A percentile compares a stretch with the other conserved stretches of the same genome.
phyloP scores from a whole-genome alignment of 129 eudicot genomes.

The Tanacetum coccineum region DNA sequence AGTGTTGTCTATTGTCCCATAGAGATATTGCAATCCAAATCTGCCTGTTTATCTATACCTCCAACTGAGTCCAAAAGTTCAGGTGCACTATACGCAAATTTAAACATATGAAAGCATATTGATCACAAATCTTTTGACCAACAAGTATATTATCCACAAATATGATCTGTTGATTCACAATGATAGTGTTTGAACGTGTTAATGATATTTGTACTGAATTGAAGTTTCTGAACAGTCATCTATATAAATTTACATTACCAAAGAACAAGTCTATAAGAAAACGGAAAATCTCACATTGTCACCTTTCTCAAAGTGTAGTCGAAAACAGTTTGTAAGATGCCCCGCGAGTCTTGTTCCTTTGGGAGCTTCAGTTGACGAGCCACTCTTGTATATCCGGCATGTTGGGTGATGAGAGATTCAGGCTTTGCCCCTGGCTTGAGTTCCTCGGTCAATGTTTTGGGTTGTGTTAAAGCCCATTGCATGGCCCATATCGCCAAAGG shows the following conservation, averaged over 20 bases:
- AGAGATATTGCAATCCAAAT: too few species aligned
- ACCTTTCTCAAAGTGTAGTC: slow-evolving; percentile 74
- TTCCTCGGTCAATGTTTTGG: slow-evolving; percentile 40
- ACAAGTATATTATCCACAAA: background rate
- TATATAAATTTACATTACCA: slow-evolving; percentile 18
- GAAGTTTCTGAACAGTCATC: slow-evolving; percentile 26
- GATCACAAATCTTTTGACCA: slow-evolving; percentile 9
- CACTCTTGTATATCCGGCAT: slow-evolving; percentile 62
- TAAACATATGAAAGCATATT: background rate
- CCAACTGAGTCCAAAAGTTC: too few species aligned
- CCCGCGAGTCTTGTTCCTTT: slow-evolving; percentile 48
- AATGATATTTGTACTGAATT: slow-evolving; percentile 3
- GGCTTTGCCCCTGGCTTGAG: slow-evolving; percentile 43
- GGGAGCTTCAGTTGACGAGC: slow-evolving; percentile 69
- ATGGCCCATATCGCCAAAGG: slow-evolving; percentile 96
- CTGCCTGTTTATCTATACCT: too few species aligned
- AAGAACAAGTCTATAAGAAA: background rate
- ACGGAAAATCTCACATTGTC: slow-evolving; percentile 23
- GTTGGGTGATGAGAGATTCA: slow-evolving; percentile 54
- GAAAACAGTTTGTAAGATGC: slow-evolving; percentile 55
- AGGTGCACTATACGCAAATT: background rate
- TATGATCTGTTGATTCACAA: background rate
- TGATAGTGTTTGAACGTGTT: slow-evolving; percentile 25
- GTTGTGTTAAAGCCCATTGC: slow-evolving; percentile 86
- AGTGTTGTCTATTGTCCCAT: too few species aligned